phyloP scores from a whole-genome alignment of 2,329 filamentous ascomycete species.

The Sphaerulina vaccinii region DNA sequence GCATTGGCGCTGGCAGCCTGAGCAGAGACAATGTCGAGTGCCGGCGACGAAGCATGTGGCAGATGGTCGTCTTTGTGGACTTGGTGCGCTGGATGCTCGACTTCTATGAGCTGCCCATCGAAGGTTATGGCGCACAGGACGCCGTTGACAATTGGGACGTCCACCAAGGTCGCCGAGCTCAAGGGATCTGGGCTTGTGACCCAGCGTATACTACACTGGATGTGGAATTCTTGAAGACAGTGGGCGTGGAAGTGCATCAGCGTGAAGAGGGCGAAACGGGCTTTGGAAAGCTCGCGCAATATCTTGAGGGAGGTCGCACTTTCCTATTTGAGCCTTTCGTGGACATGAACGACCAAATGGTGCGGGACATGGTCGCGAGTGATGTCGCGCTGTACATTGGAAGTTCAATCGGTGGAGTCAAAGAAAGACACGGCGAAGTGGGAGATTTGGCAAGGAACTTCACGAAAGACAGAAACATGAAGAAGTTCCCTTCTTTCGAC shows the following conservation, averaged over 20 bases:
- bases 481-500: conserved; percentile 31
- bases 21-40: conserved; percentile 33
- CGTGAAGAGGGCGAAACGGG: conserved; percentile 6
- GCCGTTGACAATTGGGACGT: background rate
- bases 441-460: conserved; percentile 21
- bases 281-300: conserved; percentile 19
- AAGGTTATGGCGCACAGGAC: background rate
- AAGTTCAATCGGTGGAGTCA: conserved; percentile 24
- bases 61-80: conserved; percentile 36
- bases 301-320: conserved; percentile 14
- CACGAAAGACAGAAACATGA: conserved; percentile 9
- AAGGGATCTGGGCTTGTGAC: conserved; percentile 32
- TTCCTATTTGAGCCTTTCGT: conserved; percentile 33
- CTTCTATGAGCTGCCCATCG: conserved; percentile 9
- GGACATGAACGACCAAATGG: conserved; percentile 24
- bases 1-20: conserved; percentile 34
- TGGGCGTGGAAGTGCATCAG: conserved; percentile 24
- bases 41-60: conserved; percentile 34
- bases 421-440: conserved; percentile 11
- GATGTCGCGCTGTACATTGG: conserved; percentile 28
- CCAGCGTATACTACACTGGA: conserved; percentile 34
- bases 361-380: conserved; percentile 18
- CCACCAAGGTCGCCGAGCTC: background rate
- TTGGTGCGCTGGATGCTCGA: conserved; percentile 14
- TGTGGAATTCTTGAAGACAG: conserved; percentile 26